Percentiles rank a stretch among this genome's conserved stretches.
phyloP scores from a whole-genome alignment of 2,329 filamentous ascomycete genomes.

The Diatrype stigma region DNA sequence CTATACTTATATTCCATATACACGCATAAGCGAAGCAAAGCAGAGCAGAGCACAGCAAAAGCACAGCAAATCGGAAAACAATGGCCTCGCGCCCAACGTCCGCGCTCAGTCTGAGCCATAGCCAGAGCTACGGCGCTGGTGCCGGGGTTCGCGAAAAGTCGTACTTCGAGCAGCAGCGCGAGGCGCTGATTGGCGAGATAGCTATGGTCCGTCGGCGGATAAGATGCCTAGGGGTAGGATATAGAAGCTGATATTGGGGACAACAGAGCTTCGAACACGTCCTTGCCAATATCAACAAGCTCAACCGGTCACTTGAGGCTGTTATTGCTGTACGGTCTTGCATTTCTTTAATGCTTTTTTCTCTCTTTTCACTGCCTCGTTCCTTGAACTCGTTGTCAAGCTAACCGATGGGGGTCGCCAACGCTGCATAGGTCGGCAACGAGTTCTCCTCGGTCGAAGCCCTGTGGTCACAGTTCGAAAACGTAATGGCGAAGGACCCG shows the following conservation, averaged over 20 bases:
- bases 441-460: constrained; percentile 97
- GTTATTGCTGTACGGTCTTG: constrained; percentile 68
- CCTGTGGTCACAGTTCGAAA: constrained; percentile 95
- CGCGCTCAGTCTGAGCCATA: constrained; percentile 6
- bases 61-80: constrained; percentile 26
- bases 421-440: constrained; percentile 69
- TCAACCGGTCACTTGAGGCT: constrained; percentile 88
- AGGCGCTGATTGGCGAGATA: constrained; percentile 67
- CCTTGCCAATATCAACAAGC: constrained; percentile 90
- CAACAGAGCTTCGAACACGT: constrained; percentile 78
- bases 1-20: no score
- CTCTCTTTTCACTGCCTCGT: neutral
- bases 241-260: neutral
- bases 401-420: neutral
- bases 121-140: neutral
- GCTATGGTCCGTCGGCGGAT: constrained; percentile 51
- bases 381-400: neutral
- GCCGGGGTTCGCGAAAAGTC: constrained; percentile 43
- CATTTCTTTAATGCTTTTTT: neutral
- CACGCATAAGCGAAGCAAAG: neutral
- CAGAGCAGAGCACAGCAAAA: no score
- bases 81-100: constrained; percentile 23
- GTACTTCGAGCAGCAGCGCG: constrained; percentile 75
- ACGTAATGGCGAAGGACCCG: constrained; percentile 78
- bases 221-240: neutral